Base-by-base conservation (phyloP, 176 grass and related monocot species). In the Pontederia paniculata region DNA sequence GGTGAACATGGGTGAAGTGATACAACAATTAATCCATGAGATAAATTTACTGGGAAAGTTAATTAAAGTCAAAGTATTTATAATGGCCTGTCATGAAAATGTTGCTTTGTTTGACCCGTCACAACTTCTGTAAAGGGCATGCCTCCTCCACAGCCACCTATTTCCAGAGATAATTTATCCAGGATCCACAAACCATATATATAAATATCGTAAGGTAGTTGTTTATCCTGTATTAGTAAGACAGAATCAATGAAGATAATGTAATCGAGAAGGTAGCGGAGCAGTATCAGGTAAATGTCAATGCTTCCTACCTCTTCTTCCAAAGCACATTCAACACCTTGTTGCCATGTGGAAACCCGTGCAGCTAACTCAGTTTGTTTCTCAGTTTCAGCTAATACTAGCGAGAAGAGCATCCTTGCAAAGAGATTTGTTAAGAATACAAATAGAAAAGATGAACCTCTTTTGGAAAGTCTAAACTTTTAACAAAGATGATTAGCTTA, bases 321-420 rank as follows among this genome's bases (percentile, higher is more conserved):
- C 75, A 98, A 65, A 45, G 93, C 74, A 65, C 67, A 44, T 70
- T 98, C 93, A 73, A 91, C 84, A 74, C 83, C 72, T 15, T 91
- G 81, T 78, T 79, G 90, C 93, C 93, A 98, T 74, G 86, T 84
- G 44, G 93, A 98, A 75, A 98, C 93, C 54, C 93, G 75, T 64
- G 86, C 80, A 62, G 88, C 80, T 64, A 98, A 63, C 66, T 98
- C 86, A 9, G 83, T 90, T 59, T 75, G 86, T 66, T 83, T 82
- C 78, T 98, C 83, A 50, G 66, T 82, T 55, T 98, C 83, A 54
- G 86, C 80, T n/a, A 63, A 88, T 86, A 63, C 72, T 84, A 56
- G 86, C 86, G 79, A 98, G 86, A 46, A 90, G 72, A 45, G 65
- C 22, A 73, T 88, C 76, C 86, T 98, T 60, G 55, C 21, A 16